These are phyloP conservation scores for Alternaria panax DNA, from an alignment of 2,329 filamentous ascomycete genomes.

Conservation along the genomic window DNA sequence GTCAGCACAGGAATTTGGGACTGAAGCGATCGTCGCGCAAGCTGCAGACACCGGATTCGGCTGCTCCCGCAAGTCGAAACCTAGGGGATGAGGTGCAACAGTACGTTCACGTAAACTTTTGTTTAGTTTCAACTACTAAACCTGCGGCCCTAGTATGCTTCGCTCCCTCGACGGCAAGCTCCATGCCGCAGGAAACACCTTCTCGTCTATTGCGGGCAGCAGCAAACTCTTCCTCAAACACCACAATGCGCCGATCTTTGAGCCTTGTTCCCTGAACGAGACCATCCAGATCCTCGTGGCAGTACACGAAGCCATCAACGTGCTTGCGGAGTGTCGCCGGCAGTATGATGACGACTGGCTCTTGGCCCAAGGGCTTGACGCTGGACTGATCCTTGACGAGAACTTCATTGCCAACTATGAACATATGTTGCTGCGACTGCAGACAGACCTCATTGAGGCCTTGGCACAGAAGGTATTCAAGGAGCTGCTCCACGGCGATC, in stretches of 20 bases:
- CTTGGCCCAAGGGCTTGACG: conserved; percentile 37
- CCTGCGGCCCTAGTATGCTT: conserved; percentile 40
- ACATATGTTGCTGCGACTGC: conserved; percentile 52
- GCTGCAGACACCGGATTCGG: conserved; percentile 29
- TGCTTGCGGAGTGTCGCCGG: conserved; percentile 34
- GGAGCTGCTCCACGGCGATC: conserved; percentile 35
- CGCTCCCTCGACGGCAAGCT: conserved; percentile 32
- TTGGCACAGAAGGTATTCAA: conserved; percentile 41
- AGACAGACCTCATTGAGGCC: conserved; percentile 44
- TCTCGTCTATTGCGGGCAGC: conserved; percentile 43
- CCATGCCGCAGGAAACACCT: conserved; percentile 22
- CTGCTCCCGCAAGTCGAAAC: conserved; percentile 40
- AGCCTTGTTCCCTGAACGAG: conserved; percentile 39
- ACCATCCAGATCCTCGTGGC: conserved; percentile 36
- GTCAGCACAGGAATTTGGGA: conserved; percentile 22
- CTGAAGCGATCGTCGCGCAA: conserved; percentile 27
- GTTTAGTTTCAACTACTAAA: conserved; percentile 47
- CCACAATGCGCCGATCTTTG: conserved; percentile 36
- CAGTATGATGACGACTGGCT: conserved; percentile 44
- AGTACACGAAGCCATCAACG: conserved; percentile 44
- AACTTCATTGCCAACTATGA: conserved; percentile 54
- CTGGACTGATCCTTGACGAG: conserved; percentile 45
- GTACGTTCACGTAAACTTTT: conserved; percentile 41
- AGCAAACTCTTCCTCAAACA: conserved; percentile 48
- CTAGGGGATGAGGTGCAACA: conserved; percentile 45